Evolutionary conservation across 2,329 filamentous ascomycete species (phyloP).

Genomic region (Westerdykella ornata): DNA sequence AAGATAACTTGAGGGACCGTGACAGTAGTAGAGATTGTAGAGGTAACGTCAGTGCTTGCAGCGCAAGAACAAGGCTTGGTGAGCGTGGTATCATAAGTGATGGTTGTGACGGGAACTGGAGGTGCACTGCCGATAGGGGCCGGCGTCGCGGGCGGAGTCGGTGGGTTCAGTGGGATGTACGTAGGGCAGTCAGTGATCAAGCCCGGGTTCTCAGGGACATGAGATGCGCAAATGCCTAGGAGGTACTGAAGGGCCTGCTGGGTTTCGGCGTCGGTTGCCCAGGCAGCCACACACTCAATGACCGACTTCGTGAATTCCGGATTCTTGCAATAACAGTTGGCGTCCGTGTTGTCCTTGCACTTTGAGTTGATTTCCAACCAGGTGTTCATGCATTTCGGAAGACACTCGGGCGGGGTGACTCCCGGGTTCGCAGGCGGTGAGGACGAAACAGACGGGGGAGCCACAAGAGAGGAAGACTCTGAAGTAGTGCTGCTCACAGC

Average conservation of each 20-base stretch:
- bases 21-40: slow-evolving; percentile 35
- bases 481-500: slow-evolving; percentile 2
- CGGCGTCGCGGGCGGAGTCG: slow-evolving; percentile 22
- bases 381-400: slow-evolving; percentile 87
- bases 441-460: slow-evolving; percentile 12
- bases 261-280: slow-evolving; percentile 61
- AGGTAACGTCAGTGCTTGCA: slow-evolving; percentile 24
- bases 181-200: slow-evolving; percentile 70
- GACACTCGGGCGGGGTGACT: slow-evolving; percentile 54
- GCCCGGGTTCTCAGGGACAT: slow-evolving; percentile 70
- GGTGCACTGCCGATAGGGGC: slow-evolving; percentile 6
- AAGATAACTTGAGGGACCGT: slow-evolving; percentile 44
- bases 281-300: slow-evolving; percentile 72
- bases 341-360: slow-evolving; percentile 80
- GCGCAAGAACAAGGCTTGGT: slow-evolving; percentile 25
- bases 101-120: slow-evolving; percentile 33
- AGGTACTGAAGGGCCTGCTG: slow-evolving; percentile 72
- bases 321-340: slow-evolving; percentile 79
- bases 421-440: slow-evolving; percentile 6
- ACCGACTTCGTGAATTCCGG: slow-evolving; percentile 68
- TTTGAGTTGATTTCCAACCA: slow-evolving; percentile 63
- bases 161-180: slow-evolving; percentile 45
- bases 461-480: neutral
- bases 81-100: slow-evolving; percentile 39
- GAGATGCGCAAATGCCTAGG: slow-evolving; percentile 80